Base-by-base conservation (phyloP, 2,329 filamentous ascomycete genomes). In the Aspergillus novoparasiticus region DNA sequence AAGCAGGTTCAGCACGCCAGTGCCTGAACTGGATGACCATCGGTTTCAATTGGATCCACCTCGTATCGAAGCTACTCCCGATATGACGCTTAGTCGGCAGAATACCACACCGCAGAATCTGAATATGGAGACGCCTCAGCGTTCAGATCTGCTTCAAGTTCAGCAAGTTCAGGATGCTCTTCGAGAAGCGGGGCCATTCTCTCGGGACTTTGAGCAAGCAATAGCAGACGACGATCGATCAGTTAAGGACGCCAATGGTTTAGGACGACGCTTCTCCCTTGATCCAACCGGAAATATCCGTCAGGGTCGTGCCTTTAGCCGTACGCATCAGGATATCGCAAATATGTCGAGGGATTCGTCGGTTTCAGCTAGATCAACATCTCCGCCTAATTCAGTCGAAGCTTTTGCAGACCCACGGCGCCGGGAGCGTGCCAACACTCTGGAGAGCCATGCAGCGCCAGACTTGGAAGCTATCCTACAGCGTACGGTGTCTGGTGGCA, bases 351-450 rank as follows among this genome's bases (percentile, higher is more conserved):
- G 82, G 62, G 77, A 77, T 23, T 83, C 82, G 21, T 86, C 84
- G 5, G 75, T 78, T 3, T 85, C 85, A 26, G 87, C 86, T 55
- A 86, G 92, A 60, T 93, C 92, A 1, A 82, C 87, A 2, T 98
- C 95, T 6, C 94, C 94, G 12, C 95, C 95, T 9, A 99, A 97
- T 78, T 99, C 95, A 0, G 93, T 99, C 58, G 96, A 98, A 77
- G 95, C 95, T 4, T 99, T 99, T 78, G 95, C 95, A 21, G 92
- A 95, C 72, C 92, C 92, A 60, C 90, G 93, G 57, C 91, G 93
- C 63, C 90, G 94, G 63, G 92, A 94, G 74, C 90, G 94, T 50
- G 85, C 87, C 55, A 85, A 87, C 57, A 90, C 89, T 4, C 75
- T 87, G 65, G 92, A 89, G 64, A 90, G 87, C 75, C 80, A 82